Evolutionary conservation across 306 rosid species (phyloP), one percentile per base, ranked within the genome.

Genomic region (Pueraria montana): DNA sequence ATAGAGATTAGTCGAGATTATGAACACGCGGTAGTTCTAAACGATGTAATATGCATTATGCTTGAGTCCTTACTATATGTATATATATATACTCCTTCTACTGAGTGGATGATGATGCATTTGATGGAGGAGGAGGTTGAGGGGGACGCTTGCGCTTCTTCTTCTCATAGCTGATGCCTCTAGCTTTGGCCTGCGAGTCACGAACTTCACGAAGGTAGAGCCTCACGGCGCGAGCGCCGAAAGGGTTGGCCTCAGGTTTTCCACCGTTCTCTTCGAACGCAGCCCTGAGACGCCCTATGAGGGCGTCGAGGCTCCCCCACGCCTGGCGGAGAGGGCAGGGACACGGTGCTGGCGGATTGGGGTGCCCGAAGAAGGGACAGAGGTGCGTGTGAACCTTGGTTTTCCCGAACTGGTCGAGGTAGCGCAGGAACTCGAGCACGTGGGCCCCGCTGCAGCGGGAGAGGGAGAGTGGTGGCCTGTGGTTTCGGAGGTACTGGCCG

Each of bases 241-340:
- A 94, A 20, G 98, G 97, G 86, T 94, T 94, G 0, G 90, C 87
- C 56, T 84, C 87, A 2, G 87, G 74, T 4, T 84, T 84, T 13
- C 92, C 95, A 2, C 94, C 97, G 42, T 94, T 89, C 79, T 94
- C 98, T 66, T 94, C 98, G n/a, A 88, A 94, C 11, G 98, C 96
- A 0, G 97, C 97, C n/a, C 97, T 84, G 36, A 93, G 94, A 18
- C 97, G 90, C 0, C 97, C 97, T 2, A 94, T 82, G 53, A 94
- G 94, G 3, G 98, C 93, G 8, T 94, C 98, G 3, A 94, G 94
- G 86, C 97, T 91, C 0, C 98, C 98, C 98, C 98, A 94, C 0
- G 98, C 98, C 69, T 94, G 98, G 8, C 98, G 90, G 1, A 94
- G 86, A 2, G 98, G 97, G 48, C 98, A 94, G 3, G 92, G 89